phyloP scores from a whole-genome alignment of 176 grass and related monocot genomes.

The Hsuehochloa calcarea region DNA sequence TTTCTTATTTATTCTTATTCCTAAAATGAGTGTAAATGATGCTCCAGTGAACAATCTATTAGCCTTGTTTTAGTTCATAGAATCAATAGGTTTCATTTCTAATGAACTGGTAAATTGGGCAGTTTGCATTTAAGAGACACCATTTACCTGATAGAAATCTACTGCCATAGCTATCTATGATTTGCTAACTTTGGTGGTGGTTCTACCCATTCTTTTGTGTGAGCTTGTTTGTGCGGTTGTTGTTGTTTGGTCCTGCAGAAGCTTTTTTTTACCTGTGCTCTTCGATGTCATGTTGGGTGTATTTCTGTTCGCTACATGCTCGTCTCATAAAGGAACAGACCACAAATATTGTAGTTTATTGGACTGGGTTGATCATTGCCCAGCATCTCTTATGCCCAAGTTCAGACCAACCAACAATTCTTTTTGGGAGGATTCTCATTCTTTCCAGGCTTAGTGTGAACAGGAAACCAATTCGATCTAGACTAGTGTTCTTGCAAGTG shows the following conservation, averaged over 20 bases:
- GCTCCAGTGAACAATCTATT: not conserved
- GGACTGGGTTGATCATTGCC: not conserved
- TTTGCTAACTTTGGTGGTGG: not conserved
- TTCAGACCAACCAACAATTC: not conserved
- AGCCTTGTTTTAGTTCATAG: not conserved
- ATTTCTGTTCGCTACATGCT: not conserved
- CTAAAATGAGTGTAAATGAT: not conserved
- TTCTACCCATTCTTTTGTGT: not conserved
- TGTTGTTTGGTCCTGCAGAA: not conserved
- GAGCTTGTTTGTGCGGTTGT: not conserved
- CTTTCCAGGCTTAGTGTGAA: not conserved
- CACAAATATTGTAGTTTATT: not conserved
- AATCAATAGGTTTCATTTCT: not conserved
- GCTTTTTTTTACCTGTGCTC: not conserved
- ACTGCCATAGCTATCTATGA: not conserved
- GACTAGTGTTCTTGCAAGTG: not conserved
- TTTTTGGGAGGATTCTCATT: not conserved
- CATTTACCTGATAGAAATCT: not conserved
- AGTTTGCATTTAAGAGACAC: not conserved
- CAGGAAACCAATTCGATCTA: not conserved
- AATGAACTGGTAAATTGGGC: slow-evolving; percentile 2
- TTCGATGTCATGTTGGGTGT: not conserved
- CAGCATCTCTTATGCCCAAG: not conserved
- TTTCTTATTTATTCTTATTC: slow-evolving; percentile 4
- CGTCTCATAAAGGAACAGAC: not conserved